Conservation (phyloP, 2,329 filamentous ascomycete species). For the Coniochaeta sp. region DNA sequence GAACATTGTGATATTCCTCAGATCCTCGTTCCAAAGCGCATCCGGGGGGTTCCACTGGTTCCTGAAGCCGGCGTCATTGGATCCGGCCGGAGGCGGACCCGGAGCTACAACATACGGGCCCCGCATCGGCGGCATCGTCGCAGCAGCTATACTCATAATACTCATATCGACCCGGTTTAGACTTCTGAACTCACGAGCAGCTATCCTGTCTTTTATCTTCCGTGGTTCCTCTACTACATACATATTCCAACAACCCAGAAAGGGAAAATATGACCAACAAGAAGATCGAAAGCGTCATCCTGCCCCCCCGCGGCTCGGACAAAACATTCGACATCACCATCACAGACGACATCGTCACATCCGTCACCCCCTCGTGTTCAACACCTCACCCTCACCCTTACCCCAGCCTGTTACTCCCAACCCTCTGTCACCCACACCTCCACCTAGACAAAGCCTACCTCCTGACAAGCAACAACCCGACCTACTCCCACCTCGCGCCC, state of each 20-base stretch:
- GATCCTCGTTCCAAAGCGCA: too few species aligned
- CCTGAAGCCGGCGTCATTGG: background rate
- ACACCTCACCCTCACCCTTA: background rate
- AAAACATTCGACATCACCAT: slow-evolving; percentile 3
- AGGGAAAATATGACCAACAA: background rate
- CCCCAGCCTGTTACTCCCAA: slow-evolving; percentile 23
- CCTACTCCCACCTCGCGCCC: slow-evolving; percentile 53
- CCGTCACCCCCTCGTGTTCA: background rate
- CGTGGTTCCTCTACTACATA: too few species aligned
- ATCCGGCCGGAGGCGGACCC: background rate
- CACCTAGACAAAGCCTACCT: slow-evolving; percentile 64
- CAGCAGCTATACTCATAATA: background rate
- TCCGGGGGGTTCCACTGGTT: too few species aligned
- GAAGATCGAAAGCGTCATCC: slow-evolving; percentile 3
- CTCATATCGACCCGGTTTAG: too few species aligned
- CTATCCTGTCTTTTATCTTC: too few species aligned
- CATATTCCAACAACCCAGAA: background rate
- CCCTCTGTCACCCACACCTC: slow-evolving; percentile 64
- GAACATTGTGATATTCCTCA: too few species aligned
- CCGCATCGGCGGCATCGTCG: background rate
- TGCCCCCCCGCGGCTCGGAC: slow-evolving; percentile 1
- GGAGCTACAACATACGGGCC: background rate
- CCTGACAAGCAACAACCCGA: slow-evolving; percentile 34
- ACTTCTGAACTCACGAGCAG: too few species aligned
- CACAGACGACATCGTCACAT: slow-evolving; percentile 9